Conservation (phyloP, 352 stramenopile genomes). For the Phytopythium chamaehyphon region DNA sequence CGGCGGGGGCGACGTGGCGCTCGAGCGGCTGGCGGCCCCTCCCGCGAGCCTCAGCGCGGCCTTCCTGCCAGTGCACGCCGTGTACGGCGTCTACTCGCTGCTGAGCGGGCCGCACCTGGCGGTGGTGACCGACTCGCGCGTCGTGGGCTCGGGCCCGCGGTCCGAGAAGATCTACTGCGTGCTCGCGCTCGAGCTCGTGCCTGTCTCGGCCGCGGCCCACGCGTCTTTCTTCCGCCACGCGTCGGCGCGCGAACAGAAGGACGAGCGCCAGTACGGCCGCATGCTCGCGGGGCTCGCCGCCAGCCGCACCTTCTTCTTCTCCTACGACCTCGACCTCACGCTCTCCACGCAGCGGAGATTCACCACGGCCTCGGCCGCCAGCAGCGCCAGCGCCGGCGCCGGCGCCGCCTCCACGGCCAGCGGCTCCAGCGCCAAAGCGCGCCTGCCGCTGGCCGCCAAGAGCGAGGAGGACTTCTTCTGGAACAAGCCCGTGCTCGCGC, state of each 20-base stretch:
- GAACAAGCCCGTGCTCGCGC: slow-evolving; percentile 76
- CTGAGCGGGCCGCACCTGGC: slow-evolving; percentile 53
- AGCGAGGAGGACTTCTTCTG: slow-evolving; percentile 92
- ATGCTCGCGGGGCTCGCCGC: slow-evolving; percentile 48
- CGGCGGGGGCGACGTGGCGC: slow-evolving; percentile 30
- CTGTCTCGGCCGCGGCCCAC: slow-evolving; percentile 41
- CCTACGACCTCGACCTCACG: slow-evolving; percentile 65
- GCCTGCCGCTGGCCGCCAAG: slow-evolving; percentile 42
- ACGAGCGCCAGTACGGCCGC: slow-evolving; percentile 52
- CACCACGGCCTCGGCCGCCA: slow-evolving; percentile 16
- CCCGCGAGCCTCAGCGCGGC: slow-evolving; percentile 27
- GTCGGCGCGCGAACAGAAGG: slow-evolving; percentile 44
- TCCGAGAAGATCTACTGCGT: slow-evolving; percentile 65
- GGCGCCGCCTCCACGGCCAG: too few relatives aligned
- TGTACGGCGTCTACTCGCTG: slow-evolving; percentile 65
- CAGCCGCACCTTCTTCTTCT: slow-evolving; percentile 63
- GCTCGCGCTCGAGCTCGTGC: slow-evolving; percentile 42
- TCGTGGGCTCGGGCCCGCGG: slow-evolving; percentile 50
- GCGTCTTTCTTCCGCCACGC: slow-evolving; percentile 53
- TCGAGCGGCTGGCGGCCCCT: slow-evolving; percentile 27
- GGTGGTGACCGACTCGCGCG: slow-evolving; percentile 50
- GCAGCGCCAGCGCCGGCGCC: not conserved
- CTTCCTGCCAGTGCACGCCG: slow-evolving; percentile 36
- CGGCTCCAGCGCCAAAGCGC: not conserved
- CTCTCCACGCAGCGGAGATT: slow-evolving; percentile 48